Percentiles rank a stretch among this genome's conserved stretches.
Evolutionary conservation across 805 yeast genomes (phyloP).

Genomic region (Cyberlindnera galapagoensis): DNA sequence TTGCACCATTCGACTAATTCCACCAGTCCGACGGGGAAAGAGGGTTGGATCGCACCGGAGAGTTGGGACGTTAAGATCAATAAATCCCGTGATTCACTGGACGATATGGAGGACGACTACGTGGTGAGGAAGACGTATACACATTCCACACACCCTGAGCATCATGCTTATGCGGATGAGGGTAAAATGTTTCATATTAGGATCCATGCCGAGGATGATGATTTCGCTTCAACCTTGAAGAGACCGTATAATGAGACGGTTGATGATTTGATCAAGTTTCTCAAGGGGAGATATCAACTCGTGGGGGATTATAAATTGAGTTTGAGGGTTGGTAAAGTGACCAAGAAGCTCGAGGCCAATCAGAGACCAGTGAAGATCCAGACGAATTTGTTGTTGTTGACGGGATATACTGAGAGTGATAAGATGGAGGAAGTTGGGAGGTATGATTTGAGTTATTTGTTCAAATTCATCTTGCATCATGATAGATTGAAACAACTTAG

Average conservation of each 20-base stretch:
- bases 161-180: slow-evolving; percentile 2
- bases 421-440: slow-evolving; percentile 72
- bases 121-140: slow-evolving; percentile 29
- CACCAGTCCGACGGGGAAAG: slow-evolving; percentile 8
- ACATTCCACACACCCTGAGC: slow-evolving; percentile 7
- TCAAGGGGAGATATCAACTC: slow-evolving; percentile 70
- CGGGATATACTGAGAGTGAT: slow-evolving; percentile 79
- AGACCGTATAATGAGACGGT: slow-evolving; percentile 76
- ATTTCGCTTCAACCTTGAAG: slow-evolving; percentile 73
- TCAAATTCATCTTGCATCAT: slow-evolving; percentile 69
- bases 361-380: slow-evolving; percentile 79
- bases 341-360: slow-evolving; percentile 62
- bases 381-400: slow-evolving; percentile 58
- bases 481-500: slow-evolving; percentile 54
- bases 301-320: slow-evolving; percentile 72
- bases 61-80: slow-evolving; percentile 51
- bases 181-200: slow-evolving; percentile 44
- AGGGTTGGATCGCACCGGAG: slow-evolving; percentile 51
- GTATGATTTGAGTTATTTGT: slow-evolving; percentile 75
- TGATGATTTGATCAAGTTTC: slow-evolving; percentile 59
- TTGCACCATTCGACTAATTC: slow-evolving; percentile 1
- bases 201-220: slow-evolving; percentile 77
- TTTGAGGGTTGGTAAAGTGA: slow-evolving; percentile 66
- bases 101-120: slow-evolving; percentile 31
- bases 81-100: slow-evolving; percentile 8